Evolutionary conservation across 2,329 filamentous ascomycete genomes (phyloP).

Genomic region (Cercospora nicotianae): DNA sequence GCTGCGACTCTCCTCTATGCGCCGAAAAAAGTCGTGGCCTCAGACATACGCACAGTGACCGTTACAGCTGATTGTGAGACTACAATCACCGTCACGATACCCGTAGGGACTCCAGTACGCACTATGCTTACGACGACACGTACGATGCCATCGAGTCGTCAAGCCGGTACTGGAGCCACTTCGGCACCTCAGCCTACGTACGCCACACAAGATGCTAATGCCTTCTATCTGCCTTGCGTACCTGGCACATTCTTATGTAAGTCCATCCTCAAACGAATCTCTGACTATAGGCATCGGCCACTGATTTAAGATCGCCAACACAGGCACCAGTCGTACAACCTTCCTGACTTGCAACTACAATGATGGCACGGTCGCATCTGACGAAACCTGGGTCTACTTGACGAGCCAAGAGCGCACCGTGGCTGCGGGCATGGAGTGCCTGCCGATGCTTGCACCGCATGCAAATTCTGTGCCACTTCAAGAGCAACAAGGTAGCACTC

Average conservation of each 20-base stretch:
- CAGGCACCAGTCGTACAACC: constrained; percentile 20
- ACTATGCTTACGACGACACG: constrained; percentile 6
- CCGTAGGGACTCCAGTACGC: background rate
- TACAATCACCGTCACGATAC: constrained; percentile 30
- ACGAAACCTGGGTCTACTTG: constrained; percentile 35
- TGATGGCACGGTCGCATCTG: constrained; percentile 24
- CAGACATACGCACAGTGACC: constrained; percentile 18
- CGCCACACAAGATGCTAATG: constrained; percentile 34
- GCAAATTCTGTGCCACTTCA: constrained; percentile 21
- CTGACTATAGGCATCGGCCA: background rate
- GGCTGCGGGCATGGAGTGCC: constrained; percentile 41
- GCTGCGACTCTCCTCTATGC: background rate
- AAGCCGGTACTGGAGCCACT: constrained; percentile 12
- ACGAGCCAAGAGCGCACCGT: constrained; percentile 34
- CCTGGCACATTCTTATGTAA: constrained; percentile 45
- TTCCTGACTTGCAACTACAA: constrained; percentile 43
- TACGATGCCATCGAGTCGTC: background rate
- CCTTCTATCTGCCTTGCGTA: constrained; percentile 40
- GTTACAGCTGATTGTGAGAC: constrained; percentile 27
- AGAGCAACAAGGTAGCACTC: constrained; percentile 32
- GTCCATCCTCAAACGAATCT: background rate
- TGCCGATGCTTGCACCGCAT: constrained; percentile 36
- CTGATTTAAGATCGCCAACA: background rate
- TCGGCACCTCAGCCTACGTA: constrained; percentile 24
- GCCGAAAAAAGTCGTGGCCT: background rate